Evolutionary conservation across 73 alveolate species (phyloP), one percentile per base, ranked within the genome.

Genomic region (Tetrahymena elliotti): DNA sequence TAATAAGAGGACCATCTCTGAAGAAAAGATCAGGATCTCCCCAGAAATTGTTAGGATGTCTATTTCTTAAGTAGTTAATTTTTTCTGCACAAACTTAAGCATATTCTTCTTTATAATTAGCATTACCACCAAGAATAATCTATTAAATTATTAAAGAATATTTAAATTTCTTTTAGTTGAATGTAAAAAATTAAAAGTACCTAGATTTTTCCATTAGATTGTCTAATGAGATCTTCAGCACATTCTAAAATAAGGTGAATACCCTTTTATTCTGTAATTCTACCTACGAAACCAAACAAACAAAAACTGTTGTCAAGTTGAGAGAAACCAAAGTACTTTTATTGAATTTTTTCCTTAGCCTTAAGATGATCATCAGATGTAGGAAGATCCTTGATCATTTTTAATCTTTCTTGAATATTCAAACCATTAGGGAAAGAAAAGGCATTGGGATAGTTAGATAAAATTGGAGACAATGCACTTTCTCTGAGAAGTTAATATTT

Each of bases 401-500:
- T 97, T 38, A 97, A 93, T 94, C 99, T 96, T 93, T 96, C 98
- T 94, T 97, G 97, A 39, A 97, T 98, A 35, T 98, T 98, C 33
- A 99, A 98, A 15, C 99, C 99, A 97, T 99, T 99, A 1, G 99
- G 99, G 97, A 96, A 98, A 15, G 99, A 99, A 96, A 99, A 99
- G 33, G 99, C 99, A 40, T 96, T 84, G 0, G 96, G 96, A 52
- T 96, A 96, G 96, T 84, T 95, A 10, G 95, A 95, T 38, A 99
- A 96, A 22, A 99, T 93, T 41, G 94, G 94, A 83, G 96, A 96
- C 18, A 99, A 95, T 11, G 99, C 99, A 10, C 99, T 98, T 15
- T 98, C 95, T 39, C 94, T 93, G 38, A 97, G 95, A 82, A 99
- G 97, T 53, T 99, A 99, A 39, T 97, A 97, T 93, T 98, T 97